Conservation (phyloP, 768 basidiomycete species). For the Crassisporium funariophilum region DNA sequence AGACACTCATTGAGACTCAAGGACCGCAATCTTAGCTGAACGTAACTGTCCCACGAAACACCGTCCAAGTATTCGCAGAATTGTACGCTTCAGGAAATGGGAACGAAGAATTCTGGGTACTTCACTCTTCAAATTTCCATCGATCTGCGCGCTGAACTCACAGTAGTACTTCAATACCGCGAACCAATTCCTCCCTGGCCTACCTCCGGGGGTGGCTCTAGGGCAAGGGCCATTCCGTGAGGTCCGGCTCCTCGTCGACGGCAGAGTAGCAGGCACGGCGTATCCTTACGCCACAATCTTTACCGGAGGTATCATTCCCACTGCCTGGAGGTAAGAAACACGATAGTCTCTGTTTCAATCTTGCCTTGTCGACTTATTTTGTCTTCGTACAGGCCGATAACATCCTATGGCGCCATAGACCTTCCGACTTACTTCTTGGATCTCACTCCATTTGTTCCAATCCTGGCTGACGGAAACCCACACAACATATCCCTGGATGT, state of each 20-base stretch:
- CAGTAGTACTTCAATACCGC: slow-evolving; percentile 68
- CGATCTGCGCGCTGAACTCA: slow-evolving; percentile 2
- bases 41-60: slow-evolving; percentile 69
- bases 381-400: slow-evolving; percentile 54
- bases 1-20: not conserved
- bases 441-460: slow-evolving; percentile 74
- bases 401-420: slow-evolving; percentile 76
- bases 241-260: slow-evolving; percentile 49
- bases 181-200: slow-evolving; percentile 53
- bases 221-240: slow-evolving; percentile 55
- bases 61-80: slow-evolving; percentile 69
- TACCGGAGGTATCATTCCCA: slow-evolving; percentile 73
- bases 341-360: not conserved
- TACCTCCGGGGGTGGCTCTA: slow-evolving; percentile 48
- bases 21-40: slow-evolving; percentile 50
- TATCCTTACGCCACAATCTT: slow-evolving; percentile 66
- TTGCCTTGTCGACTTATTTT: not conserved
- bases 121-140: not conserved
- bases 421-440: slow-evolving; percentile 79
- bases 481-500: slow-evolving; percentile 78
- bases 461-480: slow-evolving; percentile 65
- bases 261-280: slow-evolving; percentile 46
- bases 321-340: slow-evolving; percentile 61
- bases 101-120: slow-evolving; percentile 78
- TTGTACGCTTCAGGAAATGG: slow-evolving; percentile 65